These are phyloP conservation scores for Excoecaria cochinchinensis DNA, from an alignment of 345 rosid species.

Conservation along the genomic window DNA sequence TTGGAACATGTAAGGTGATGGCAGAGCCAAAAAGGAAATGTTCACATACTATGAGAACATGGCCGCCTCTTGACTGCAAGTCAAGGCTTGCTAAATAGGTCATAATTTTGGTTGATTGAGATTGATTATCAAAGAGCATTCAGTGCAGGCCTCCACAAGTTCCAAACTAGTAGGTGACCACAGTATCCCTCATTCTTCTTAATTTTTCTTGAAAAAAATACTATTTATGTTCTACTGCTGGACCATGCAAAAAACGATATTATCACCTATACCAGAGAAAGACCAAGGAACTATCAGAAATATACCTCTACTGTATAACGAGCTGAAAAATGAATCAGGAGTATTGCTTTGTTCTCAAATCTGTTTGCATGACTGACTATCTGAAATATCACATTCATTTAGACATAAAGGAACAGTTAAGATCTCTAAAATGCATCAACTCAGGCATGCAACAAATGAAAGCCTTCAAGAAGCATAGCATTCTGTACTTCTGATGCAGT, in stretches of 20 bases:
- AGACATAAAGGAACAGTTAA: slow-evolving; percentile 12
- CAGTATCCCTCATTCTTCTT: neutral
- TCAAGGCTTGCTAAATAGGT: neutral
- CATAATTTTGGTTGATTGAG: neutral
- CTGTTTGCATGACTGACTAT: slow-evolving; percentile 61
- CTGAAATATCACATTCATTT: slow-evolving; percentile 37
- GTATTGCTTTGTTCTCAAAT: slow-evolving; percentile 77
- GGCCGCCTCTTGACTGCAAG: neutral
- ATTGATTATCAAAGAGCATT: neutral
- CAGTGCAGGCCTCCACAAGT: neutral
- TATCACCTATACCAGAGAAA: neutral
- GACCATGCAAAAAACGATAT: neutral
- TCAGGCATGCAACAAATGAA: slow-evolving; percentile 2
- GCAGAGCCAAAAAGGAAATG: neutral
- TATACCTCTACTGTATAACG: slow-evolving; percentile 70
- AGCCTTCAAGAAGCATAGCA: neutral
- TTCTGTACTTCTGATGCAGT: neutral
- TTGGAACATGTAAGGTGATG: neutral
- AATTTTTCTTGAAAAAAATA: neutral
- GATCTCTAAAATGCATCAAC: neutral
- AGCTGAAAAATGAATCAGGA: slow-evolving; percentile 93
- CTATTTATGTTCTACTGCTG: neutral
- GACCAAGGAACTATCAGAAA: slow-evolving; percentile 14
- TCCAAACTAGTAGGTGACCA: neutral
- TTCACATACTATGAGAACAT: neutral